Evolutionary conservation across 129 eudicot genomes (phyloP).

Genomic region (Artemisia tridentata): DNA sequence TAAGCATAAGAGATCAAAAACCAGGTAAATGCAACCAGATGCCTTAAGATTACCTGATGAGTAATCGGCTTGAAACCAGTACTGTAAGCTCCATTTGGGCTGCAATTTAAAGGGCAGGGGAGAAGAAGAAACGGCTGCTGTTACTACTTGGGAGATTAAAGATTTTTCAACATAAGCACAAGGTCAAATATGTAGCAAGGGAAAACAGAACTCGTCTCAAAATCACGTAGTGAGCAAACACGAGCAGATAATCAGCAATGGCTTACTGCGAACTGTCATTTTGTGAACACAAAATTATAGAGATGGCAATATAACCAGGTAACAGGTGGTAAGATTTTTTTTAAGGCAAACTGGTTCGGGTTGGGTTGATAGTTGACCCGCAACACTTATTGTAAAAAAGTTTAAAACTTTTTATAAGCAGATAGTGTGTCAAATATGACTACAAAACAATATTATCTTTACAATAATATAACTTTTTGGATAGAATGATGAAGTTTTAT

Average conservation of each 20-base stretch:
- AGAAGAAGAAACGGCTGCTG: too few species aligned
- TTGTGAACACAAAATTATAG: too few species aligned
- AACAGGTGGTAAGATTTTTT: too few species aligned
- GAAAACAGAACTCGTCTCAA: too few species aligned
- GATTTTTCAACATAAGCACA: too few species aligned
- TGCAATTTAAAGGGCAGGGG: constrained; percentile 32
- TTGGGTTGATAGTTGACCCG: neutral
- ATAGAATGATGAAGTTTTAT: neutral
- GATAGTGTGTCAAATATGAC: neutral
- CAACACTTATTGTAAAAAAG: neutral
- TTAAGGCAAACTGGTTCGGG: neutral
- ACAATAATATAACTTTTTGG: neutral
- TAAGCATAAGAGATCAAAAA: neutral
- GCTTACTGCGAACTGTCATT: too few species aligned
- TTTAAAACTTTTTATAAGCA: neutral
- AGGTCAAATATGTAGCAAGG: too few species aligned
- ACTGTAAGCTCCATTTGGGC: constrained; percentile 98
- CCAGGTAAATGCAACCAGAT: constrained; percentile 24
- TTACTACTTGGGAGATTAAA: too few species aligned
- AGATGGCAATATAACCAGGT: too few species aligned
- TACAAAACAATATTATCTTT: neutral
- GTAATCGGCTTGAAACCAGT: constrained; percentile 93
- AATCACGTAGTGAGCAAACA: too few species aligned
- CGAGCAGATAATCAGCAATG: too few species aligned
- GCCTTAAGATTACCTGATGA: constrained; percentile 84